A percentile compares a stretch with the other conserved stretches of the same genome.
phyloP scores from a whole-genome alignment of 1,139 yeast species.

The Kodamaea suecica region DNA sequence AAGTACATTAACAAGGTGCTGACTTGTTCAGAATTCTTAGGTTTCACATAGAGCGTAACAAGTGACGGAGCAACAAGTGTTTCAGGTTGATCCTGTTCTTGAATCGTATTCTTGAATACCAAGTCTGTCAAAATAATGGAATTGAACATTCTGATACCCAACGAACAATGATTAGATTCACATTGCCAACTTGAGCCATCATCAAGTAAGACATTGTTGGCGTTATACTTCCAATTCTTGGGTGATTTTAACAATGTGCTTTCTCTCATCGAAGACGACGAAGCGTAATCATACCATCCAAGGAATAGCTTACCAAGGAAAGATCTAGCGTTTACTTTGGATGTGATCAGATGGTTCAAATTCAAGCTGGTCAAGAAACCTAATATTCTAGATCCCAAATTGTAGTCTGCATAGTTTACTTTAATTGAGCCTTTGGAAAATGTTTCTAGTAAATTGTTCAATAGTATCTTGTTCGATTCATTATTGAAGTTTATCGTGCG shows the following conservation, averaged over 20 bases:
- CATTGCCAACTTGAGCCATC: conserved; percentile 38
- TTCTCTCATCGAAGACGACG: conserved; percentile 10
- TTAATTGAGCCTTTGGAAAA: conserved; percentile 37
- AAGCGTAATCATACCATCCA: conserved; percentile 43
- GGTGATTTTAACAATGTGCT: conserved; percentile 20
- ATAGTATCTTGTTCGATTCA: conserved; percentile 13
- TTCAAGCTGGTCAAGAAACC: conserved; percentile 36
- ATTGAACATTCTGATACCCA: conserved; percentile 36
- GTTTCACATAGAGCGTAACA: conserved; percentile 32
- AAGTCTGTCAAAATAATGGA: conserved; percentile 38
- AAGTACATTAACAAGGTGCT: conserved; percentile 18
- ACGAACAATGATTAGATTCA: conserved; percentile 24
- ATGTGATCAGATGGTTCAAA: conserved; percentile 4
- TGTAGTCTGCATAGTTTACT: conserved; percentile 43
- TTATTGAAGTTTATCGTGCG: conserved; percentile 1
- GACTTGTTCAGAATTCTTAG: conserved; percentile 20
- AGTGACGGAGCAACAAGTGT: conserved; percentile 2
- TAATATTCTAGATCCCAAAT: conserved; percentile 38
- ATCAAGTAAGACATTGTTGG: conserved; percentile 39
- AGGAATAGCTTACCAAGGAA: conserved; percentile 27
- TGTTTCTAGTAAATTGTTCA: conserved; percentile 27
- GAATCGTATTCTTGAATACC: conserved; percentile 22
- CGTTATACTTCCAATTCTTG: conserved; percentile 32
- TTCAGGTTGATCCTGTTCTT: conserved; percentile 11
- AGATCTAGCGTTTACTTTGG: conserved; percentile 14